phyloP scores from a whole-genome alignment of 176 grass and related monocot species.

The Bonia amplexicaulis region DNA sequence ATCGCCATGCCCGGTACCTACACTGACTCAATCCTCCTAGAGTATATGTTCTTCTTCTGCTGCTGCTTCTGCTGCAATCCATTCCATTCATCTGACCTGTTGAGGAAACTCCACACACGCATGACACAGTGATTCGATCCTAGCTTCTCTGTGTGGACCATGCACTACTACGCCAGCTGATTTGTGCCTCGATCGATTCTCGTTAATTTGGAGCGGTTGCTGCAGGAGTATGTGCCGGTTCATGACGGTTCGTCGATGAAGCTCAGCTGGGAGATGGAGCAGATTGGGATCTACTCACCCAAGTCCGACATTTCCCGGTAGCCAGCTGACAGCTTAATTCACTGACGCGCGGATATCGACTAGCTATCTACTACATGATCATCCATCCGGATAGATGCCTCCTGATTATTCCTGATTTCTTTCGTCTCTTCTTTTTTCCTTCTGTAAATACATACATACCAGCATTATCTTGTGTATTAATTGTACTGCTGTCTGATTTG shows the following conservation, averaged over 20 bases:
- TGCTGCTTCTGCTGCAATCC: background rate
- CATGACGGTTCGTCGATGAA: background rate
- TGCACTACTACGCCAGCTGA: too few relatives aligned
- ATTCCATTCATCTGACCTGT: background rate
- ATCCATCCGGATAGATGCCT: background rate
- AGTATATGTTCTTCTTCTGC: background rate
- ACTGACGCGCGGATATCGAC: background rate
- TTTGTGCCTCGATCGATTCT: too few relatives aligned
- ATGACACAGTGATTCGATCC: too few relatives aligned
- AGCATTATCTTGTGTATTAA: too few relatives aligned
- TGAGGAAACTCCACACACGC: too few relatives aligned
- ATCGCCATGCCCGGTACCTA: slow-evolving; percentile 54
- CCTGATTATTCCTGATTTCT: too few relatives aligned
- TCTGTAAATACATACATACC: too few relatives aligned
- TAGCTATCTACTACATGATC: background rate
- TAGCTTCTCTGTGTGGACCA: too few relatives aligned
- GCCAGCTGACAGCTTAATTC: background rate
- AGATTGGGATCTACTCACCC: slow-evolving; percentile 11
- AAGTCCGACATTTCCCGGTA: slow-evolving; percentile 31
- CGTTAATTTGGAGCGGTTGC: too few relatives aligned
- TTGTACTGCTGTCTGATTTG: too few relatives aligned
- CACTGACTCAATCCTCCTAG: background rate
- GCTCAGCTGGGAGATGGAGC: slow-evolving; percentile 50
- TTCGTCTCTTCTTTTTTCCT: too few relatives aligned
- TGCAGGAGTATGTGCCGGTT: background rate